These are phyloP conservation scores for Puccinia coronata DNA, from an alignment of 1,284 basidiomycete species.

Conservation along the genomic window DNA sequence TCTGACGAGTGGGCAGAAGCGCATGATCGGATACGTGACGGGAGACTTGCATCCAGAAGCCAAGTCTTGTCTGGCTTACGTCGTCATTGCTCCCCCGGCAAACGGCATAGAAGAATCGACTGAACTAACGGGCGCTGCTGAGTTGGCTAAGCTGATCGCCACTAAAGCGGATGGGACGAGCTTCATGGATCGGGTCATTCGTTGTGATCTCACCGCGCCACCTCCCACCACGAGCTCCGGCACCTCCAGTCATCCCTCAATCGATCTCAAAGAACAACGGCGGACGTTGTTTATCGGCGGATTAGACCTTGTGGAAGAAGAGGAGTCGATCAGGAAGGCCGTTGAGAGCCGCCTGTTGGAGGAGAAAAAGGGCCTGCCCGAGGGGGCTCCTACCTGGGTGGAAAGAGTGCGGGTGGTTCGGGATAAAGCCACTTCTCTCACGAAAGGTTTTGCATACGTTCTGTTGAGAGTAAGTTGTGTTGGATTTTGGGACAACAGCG, in stretches of 20 bases:
- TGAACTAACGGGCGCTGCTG: neutral
- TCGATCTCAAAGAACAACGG: conserved; percentile 21
- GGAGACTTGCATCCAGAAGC: conserved; percentile 43
- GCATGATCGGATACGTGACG: conserved; percentile 42
- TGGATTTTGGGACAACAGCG: too few relatives aligned
- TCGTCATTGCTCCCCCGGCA: conserved; percentile 38
- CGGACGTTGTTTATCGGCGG: conserved; percentile 46
- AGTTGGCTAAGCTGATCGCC: conserved; percentile 39
- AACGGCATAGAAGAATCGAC: too few relatives aligned
- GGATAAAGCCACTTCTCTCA: conserved; percentile 38
- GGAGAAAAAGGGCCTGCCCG: conserved; percentile 25
- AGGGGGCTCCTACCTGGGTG: conserved; percentile 27
- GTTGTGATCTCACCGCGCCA: conserved; percentile 36
- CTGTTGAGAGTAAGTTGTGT: conserved; percentile 26
- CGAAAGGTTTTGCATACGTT: conserved; percentile 48
- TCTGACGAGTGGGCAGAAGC: conserved; percentile 38
- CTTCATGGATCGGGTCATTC: conserved; percentile 43
- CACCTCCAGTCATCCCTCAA: neutral
- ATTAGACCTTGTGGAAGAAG: conserved; percentile 41
- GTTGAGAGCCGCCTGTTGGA: conserved; percentile 29
- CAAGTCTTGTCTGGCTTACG: conserved; percentile 37
- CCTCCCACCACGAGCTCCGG: neutral
- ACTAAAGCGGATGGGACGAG: conserved; percentile 33
- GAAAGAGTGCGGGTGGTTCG: conserved; percentile 44
- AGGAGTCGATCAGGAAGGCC: conserved; percentile 38